Evolutionary conservation across 176 grass and related monocot species (phyloP).

Genomic region (Areca catechu): DNA sequence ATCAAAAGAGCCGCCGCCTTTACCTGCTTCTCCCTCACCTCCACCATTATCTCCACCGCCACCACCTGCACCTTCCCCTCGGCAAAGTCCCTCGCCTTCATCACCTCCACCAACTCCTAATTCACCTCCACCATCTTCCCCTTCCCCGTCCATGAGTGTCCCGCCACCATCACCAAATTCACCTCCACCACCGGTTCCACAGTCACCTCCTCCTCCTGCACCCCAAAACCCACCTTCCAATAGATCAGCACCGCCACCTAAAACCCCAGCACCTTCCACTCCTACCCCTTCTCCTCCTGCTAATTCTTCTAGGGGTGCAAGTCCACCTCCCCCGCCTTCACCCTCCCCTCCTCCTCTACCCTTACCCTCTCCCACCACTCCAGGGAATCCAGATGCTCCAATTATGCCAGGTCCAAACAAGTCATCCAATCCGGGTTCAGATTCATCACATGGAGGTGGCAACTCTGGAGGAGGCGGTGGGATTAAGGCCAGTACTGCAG

Average conservation of each 20-base stretch:
- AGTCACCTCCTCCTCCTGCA: not conserved
- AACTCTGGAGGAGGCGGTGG: constrained; percentile 10
- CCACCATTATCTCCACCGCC: constrained; percentile 9
- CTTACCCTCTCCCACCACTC: not conserved
- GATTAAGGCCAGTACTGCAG: constrained; percentile 32
- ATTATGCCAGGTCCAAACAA: constrained; percentile 2
- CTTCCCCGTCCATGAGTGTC: too few relatives aligned
- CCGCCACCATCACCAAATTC: too few relatives aligned
- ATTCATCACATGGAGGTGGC: not conserved
- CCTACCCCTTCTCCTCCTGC: not conserved
- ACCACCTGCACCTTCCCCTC: not conserved
- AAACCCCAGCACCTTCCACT: not conserved
- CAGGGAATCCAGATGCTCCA: not conserved
- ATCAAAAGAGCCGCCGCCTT: not conserved
- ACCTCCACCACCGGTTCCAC: too few relatives aligned
- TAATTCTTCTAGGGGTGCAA: too few relatives aligned
- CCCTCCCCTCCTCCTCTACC: too few relatives aligned
- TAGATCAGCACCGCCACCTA: too few relatives aligned
- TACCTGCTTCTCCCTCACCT: not conserved
- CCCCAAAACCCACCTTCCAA: not conserved
- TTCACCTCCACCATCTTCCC: constrained; percentile 8
- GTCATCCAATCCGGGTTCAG: not conserved
- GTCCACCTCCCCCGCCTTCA: too few relatives aligned
- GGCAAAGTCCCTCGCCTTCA: too few relatives aligned
- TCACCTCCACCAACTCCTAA: constrained; percentile 11